These are phyloP conservation scores for Achaetomiella virescens DNA, from an alignment of 495 filamentous ascomycete species.

Conservation along the genomic window DNA sequence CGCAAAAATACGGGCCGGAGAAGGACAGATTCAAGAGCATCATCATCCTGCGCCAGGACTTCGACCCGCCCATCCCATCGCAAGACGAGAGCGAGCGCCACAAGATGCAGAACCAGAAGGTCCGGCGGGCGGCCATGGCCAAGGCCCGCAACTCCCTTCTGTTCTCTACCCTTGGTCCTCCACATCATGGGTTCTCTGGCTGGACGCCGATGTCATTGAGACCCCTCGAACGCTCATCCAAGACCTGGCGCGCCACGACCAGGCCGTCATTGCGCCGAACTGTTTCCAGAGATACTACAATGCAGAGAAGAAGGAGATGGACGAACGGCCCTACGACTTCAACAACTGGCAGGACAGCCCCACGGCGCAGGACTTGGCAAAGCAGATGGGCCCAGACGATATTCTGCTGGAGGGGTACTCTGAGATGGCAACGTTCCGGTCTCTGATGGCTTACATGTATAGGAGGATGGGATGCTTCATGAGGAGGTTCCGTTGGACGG, in stretches of 20 bases:
- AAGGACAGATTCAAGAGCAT: slow-evolving; percentile 82
- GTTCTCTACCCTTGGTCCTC: slow-evolving; percentile 93
- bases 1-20: slow-evolving; percentile 67
- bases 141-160: slow-evolving; percentile 87
- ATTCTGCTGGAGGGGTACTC: slow-evolving; percentile 90
- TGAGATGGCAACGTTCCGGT: slow-evolving; percentile 85
- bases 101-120: slow-evolving; percentile 82
- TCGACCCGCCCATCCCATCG: slow-evolving; percentile 70
- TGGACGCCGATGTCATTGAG: slow-evolving; percentile 90
- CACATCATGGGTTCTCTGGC: slow-evolving; percentile 94
- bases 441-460: slow-evolving; percentile 83
- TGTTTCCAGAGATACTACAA: slow-evolving; percentile 90
- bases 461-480: slow-evolving; percentile 48
- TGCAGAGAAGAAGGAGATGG: slow-evolving; percentile 56
- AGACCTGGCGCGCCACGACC: slow-evolving; percentile 81
- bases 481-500: slow-evolving; percentile 74
- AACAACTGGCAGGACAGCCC: slow-evolving; percentile 92
- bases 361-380: slow-evolving; percentile 64
- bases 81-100: slow-evolving; percentile 87
- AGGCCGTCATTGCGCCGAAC: slow-evolving; percentile 86
- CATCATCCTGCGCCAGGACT: slow-evolving; percentile 92
- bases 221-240: slow-evolving; percentile 82
- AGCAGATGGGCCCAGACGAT: slow-evolving; percentile 77
- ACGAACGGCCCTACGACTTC: slow-evolving; percentile 86
- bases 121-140: slow-evolving; percentile 80